phyloP scores from a whole-genome alignment of 257 asterid species.

The Ocimum tenuiflorum region DNA sequence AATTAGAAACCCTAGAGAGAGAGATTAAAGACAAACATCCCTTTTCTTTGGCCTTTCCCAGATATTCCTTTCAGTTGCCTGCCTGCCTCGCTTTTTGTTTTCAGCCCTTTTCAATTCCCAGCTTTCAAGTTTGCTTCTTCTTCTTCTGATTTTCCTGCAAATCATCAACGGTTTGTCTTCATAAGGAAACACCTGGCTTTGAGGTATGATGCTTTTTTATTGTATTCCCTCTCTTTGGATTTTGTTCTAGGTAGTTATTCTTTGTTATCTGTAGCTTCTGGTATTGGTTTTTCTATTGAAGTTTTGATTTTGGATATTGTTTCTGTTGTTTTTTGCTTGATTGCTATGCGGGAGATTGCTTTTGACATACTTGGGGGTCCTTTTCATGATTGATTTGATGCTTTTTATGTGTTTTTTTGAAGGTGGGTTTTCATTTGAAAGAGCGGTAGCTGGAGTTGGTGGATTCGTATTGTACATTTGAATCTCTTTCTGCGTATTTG shows the following conservation, averaged over 20 bases:
- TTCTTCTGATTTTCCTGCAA: conserved; percentile 8
- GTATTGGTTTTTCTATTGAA: background rate
- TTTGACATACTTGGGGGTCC: background rate
- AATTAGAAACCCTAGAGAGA: conserved; percentile 35
- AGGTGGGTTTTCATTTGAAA: conserved; percentile 22
- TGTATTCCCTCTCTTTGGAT: background rate
- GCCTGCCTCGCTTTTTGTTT: background rate
- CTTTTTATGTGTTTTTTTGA: background rate
- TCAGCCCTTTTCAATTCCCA: background rate
- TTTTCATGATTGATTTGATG: conserved; percentile 4
- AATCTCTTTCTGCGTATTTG: conserved; percentile 1
- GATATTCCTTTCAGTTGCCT: conserved; percentile 17
- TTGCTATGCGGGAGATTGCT: background rate
- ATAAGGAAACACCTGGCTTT: conserved; percentile 17
- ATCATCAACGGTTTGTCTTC: conserved; percentile 11
- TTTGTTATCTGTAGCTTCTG: background rate
- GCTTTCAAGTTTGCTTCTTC: background rate
- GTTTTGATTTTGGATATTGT: background rate
- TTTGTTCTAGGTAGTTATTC: background rate
- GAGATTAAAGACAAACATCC: conserved; percentile 23
- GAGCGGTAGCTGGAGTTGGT: conserved; percentile 12
- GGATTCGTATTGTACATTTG: background rate
- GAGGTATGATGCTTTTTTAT: conserved; percentile 24
- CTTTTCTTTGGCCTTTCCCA: conserved; percentile 14
- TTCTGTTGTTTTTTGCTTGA: background rate